Conservation (phyloP, 2,329 filamentous ascomycete genomes). For the Aspergillus phoenicis region DNA sequence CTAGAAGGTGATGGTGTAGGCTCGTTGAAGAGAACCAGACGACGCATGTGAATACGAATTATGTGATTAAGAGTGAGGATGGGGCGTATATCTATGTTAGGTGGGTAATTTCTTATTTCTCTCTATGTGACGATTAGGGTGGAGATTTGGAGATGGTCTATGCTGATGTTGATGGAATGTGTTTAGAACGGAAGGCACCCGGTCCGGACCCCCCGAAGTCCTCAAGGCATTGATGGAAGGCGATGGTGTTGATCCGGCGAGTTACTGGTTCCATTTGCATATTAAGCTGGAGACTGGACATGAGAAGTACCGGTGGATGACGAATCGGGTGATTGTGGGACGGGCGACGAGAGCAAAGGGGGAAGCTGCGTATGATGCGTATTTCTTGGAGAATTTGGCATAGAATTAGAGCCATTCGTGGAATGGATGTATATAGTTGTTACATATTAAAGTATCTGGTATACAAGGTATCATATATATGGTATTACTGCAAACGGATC, state of each 20-base stretch:
- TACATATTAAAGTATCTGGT: too few species aligned
- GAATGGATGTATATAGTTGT: too few species aligned
- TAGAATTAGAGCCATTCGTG: not conserved
- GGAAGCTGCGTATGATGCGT: conserved; percentile 33
- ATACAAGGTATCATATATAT: not conserved
- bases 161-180: not conserved
- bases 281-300: conserved; percentile 30
- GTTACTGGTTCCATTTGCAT: conserved; percentile 33
- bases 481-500: not conserved
- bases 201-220: conserved; percentile 30
- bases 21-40: conserved; percentile 32
- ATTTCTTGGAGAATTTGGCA: conserved; percentile 29
- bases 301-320: conserved; percentile 32
- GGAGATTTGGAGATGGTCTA: not conserved
- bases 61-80: conserved; percentile 32
- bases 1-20: conserved; percentile 17
- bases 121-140: not conserved
- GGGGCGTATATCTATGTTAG: conserved; percentile 30
- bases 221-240: conserved; percentile 30
- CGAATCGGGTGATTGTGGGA: conserved; percentile 31
- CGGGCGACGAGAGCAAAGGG: conserved; percentile 28
- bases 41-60: conserved; percentile 31
- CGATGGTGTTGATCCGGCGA: conserved; percentile 26
- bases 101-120: conserved; percentile 2
- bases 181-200: conserved; percentile 30